These are phyloP conservation scores for Xylaria sp. DNA, from an alignment of 2,329 filamentous ascomycete species.

Conservation along the genomic window DNA sequence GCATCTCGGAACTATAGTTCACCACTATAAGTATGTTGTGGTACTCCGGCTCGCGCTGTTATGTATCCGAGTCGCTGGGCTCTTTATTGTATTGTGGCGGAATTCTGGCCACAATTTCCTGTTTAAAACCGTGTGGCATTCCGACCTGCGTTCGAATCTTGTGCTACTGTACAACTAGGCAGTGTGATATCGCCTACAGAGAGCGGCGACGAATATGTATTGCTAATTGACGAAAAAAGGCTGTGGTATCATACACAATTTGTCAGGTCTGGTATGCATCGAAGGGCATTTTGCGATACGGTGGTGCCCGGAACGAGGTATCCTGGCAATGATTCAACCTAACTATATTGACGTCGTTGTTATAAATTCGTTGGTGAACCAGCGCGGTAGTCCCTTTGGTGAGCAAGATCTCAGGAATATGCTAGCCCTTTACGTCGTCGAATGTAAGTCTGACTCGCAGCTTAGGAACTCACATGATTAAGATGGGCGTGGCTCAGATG, in stretches of 20 bases:
- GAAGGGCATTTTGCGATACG: not conserved
- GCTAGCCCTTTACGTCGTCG: not conserved
- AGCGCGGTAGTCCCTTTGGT: not conserved
- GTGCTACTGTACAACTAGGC: not conserved
- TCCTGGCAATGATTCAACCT: not conserved
- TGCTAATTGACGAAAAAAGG: not conserved
- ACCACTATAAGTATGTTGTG: not conserved
- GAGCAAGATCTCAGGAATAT: not conserved
- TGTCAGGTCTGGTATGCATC: slow-evolving; percentile 2
- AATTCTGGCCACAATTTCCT: not conserved
- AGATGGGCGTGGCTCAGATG: not conserved
- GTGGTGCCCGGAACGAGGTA: not conserved
- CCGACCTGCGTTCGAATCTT: not conserved
- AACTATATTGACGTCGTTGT: not conserved
- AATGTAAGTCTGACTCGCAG: not conserved
- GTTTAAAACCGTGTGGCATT: not conserved
- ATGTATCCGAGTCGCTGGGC: not conserved
- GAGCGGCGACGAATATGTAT: not conserved
- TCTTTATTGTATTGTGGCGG: not conserved
- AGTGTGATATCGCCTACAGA: not conserved
- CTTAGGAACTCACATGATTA: not conserved
- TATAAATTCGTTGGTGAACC: not conserved
- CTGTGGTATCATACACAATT: not conserved
- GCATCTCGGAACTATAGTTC: not conserved
- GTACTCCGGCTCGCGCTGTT: slow-evolving; percentile 2